Percentiles rank a stretch among this genome's conserved stretches.
phyloP scores from a whole-genome alignment of 2,329 filamentous ascomycete species.

The Fusarium buxicola region DNA sequence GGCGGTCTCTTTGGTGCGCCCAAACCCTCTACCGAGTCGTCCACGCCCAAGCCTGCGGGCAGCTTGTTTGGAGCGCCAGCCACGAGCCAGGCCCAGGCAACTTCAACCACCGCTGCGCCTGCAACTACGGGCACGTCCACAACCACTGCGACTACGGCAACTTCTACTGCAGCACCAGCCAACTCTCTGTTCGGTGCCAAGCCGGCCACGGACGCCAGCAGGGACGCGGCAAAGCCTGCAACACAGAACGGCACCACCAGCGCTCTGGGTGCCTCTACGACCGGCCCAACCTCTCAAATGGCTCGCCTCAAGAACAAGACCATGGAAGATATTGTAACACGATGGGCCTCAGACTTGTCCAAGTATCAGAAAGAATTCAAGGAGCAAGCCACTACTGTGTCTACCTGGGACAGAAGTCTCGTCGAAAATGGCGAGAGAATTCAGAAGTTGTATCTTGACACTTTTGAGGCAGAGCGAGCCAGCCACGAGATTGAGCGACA shows the following conservation, averaged over 20 bases:
- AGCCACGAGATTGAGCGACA: conserved; percentile 95
- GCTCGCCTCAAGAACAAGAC: conserved; percentile 97
- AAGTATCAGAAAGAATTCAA: conserved; percentile 99
- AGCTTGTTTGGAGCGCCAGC: conserved; percentile 44
- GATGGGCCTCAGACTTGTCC: conserved; percentile 94
- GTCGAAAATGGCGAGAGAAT: conserved; percentile 97
- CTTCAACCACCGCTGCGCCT: conserved; percentile 44
- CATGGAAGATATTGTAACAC: conserved; percentile 98
- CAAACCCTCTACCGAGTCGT: conserved; percentile 37
- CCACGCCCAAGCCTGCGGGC: conserved; percentile 40
- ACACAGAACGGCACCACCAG: conserved; percentile 50
- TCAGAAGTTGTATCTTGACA: conserved; percentile 89
- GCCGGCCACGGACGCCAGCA: conserved; percentile 46
- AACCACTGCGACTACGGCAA: conserved; percentile 43
- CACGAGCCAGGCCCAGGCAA: conserved; percentile 33
- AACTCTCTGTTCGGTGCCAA: conserved; percentile 52
- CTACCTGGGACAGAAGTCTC: conserved; percentile 89
- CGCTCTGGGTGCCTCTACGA: conserved; percentile 76
- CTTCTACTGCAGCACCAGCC: conserved; percentile 48
- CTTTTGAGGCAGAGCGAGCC: conserved; percentile 92
- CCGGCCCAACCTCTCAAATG: conserved; percentile 83
- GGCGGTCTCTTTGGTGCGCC: conserved; percentile 43
- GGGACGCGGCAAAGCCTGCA: conserved; percentile 47
- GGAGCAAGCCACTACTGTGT: conserved; percentile 86
- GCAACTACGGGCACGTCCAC: conserved; percentile 37